These are phyloP conservation scores for Penicillium sp. DNA, from an alignment of 2,329 filamentous ascomycete genomes.

Conservation along the genomic window DNA sequence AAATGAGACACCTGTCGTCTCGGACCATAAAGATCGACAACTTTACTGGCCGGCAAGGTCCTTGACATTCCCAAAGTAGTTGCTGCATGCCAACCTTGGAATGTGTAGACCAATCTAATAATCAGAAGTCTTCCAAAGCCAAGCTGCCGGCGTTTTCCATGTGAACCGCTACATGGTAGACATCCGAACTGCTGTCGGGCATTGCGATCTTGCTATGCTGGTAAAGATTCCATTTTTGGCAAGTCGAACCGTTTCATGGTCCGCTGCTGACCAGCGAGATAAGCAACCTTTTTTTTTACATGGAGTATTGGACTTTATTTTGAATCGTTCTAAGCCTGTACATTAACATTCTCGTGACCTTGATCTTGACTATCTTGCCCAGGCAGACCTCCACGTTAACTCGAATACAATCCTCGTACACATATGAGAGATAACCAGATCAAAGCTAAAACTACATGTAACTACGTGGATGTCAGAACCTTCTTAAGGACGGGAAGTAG, in stretches of 20 bases:
- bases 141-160: background rate
- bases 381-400: background rate
- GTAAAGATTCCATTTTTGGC: background rate
- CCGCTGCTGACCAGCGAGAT: background rate
- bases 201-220: background rate
- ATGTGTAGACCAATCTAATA: background rate
- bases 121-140: background rate
- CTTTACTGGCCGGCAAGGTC: background rate
- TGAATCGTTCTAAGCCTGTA: background rate
- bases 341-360: background rate
- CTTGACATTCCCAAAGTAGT: background rate
- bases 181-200: background rate
- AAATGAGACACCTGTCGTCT: background rate
- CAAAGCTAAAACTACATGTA: too few species aligned
- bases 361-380: background rate
- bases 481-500: too few species aligned
- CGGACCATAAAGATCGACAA: background rate
- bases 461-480: too few species aligned
- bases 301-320: background rate
- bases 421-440: background rate
- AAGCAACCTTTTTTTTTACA: background rate
- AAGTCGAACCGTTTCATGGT: background rate
- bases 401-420: background rate
- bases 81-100: background rate
- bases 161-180: background rate